phyloP scores from a whole-genome alignment of 495 filamentous ascomycete genomes.

The Bacidia gigantensis region DNA sequence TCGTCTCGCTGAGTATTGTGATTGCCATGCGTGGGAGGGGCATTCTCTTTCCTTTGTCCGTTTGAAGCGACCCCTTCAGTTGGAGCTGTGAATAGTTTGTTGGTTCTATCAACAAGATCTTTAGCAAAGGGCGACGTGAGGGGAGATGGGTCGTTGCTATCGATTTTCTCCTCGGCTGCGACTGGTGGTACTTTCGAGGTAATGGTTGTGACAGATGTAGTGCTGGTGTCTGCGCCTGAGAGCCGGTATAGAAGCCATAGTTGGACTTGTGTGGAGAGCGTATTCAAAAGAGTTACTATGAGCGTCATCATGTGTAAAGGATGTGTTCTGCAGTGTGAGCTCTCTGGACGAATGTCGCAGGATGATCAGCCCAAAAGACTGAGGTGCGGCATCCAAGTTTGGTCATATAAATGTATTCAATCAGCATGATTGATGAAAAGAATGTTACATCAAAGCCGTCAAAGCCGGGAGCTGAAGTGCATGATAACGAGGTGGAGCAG shows the following conservation, averaged over 20 bases:
- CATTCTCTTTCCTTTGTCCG: not conserved
- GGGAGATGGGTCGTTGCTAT: not conserved
- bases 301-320: too few relatives aligned
- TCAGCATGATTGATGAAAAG: not conserved
- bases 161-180: not conserved
- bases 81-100: not conserved
- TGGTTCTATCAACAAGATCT: not conserved
- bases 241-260: not conserved
- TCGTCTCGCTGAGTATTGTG: not conserved
- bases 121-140: not conserved
- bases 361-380: not conserved
- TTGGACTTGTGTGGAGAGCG: not conserved
- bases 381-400: not conserved
- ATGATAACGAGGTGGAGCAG: too few relatives aligned
- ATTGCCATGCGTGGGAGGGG: not conserved
- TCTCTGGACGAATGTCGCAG: not conserved
- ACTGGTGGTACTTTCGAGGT: not conserved
- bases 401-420: not conserved
- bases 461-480: too few relatives aligned
- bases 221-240: not conserved
- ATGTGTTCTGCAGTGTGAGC: not conserved
- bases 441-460: not conserved
- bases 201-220: not conserved
- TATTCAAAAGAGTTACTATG: not conserved
- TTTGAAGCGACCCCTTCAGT: not conserved